phyloP scores from a whole-genome alignment of 108 stramenopile species.

The Stephanodiscus minutulus region DNA sequence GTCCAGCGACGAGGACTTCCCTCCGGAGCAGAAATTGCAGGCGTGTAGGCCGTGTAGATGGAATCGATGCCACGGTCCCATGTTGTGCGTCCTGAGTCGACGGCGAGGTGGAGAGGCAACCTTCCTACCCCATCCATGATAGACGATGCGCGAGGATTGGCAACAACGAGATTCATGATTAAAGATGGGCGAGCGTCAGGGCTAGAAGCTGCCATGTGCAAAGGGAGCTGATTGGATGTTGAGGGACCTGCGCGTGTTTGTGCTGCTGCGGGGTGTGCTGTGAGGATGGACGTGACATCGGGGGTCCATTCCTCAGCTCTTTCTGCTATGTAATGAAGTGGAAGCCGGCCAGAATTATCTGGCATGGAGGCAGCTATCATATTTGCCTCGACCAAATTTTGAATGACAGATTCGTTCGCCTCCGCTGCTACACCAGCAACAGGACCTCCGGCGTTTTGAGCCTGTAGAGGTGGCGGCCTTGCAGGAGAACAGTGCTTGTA shows the following conservation, averaged over 20 bases:
- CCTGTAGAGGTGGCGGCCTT: not conserved
- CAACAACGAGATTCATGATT: conserved; percentile 58
- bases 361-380: conserved; percentile 55
- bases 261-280: conserved; percentile 57
- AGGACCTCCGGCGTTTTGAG: not conserved
- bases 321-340: conserved; percentile 69
- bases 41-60: conserved; percentile 34
- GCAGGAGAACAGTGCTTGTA: conserved; percentile 20
- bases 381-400: conserved; percentile 53
- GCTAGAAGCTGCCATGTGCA: conserved; percentile 78
- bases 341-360: conserved; percentile 63
- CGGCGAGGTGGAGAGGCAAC: conserved; percentile 67
- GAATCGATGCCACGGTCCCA: conserved; percentile 48
- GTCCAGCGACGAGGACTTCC: conserved; percentile 45
- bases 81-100: conserved; percentile 41
- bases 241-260: conserved; percentile 52
- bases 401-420: conserved; percentile 54
- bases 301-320: conserved; percentile 61
- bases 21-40: conserved; percentile 33
- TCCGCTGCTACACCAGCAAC: conserved; percentile 11
- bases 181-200: conserved; percentile 52
- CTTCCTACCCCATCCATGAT: conserved; percentile 34
- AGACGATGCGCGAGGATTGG: conserved; percentile 65
- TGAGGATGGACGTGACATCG: conserved; percentile 62
- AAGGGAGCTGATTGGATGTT: conserved; percentile 53